Evolutionary conservation across 768 basidiomycete genomes (phyloP), one percentile per base, ranked within the genome.

Genomic region (Leccinum variicolor): DNA sequence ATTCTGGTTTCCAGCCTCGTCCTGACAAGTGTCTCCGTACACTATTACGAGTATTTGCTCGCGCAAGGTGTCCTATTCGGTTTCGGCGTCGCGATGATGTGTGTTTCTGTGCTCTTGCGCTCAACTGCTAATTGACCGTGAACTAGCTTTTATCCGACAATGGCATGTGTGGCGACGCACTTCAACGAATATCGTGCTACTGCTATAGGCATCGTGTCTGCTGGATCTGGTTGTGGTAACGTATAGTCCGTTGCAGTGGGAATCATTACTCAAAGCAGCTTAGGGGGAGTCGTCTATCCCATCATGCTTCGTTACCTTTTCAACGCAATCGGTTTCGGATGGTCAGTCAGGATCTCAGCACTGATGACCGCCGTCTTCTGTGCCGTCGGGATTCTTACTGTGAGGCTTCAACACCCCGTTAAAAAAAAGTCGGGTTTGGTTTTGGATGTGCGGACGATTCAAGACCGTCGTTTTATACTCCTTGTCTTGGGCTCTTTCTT

Each of bases 251-350:
- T 57, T 54, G n/a, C 5, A 1, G 19, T 64, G 62, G 45, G 57
- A 54, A 63, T 70, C 62, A 43, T 54, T 51, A 52, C 72, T 65
- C 21, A 63, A 56, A 33, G 56, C 3, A 23, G 23, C 31, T 51
- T 64, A 81, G 90, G 90, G 23, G 87, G 87, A 10, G 84, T 88
- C 3, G 71, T 86, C n/a, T 89, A 82, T 61, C 85, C 87, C 0
- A 80, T 89, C 50, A 73, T 86, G 73, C 76, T 89, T 21, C 82
- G 82, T 62, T 72, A 72, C 33, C 80, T 88, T 26, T 86, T 88
- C 64, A 62, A 70, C 46, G 58, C 62, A 28, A 68, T 86, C 31
- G 86, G 84, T 1, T 89, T 87, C 66, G 79, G 76, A 9, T 87
- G 85, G 85, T 77, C 80, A 0, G 79, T 86, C 33, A 82, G 86